Evolutionary conservation across 2,329 filamentous ascomycete genomes (phyloP), one percentile per base, ranked within the genome.

Genomic region (Calonectria naviculata): DNA sequence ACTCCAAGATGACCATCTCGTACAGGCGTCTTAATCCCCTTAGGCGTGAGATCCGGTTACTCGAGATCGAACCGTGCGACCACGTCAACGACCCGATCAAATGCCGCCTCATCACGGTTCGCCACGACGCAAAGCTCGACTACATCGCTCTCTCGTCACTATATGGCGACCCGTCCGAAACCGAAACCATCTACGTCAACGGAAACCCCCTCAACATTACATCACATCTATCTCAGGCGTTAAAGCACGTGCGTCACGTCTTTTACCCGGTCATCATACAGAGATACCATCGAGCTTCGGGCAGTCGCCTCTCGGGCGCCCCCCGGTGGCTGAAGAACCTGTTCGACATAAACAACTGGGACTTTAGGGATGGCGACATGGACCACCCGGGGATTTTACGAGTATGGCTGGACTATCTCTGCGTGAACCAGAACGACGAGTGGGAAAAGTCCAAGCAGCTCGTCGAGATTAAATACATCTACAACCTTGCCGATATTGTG

Each of bases 401-500:
- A 19, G 76, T 81, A 19, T 81, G 80, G 80, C 75, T 81, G 38
- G 80, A 81, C 65, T 72, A 77, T 34, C 74, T 81, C 28, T 81
- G 80, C 65, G 71, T 81, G 62, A 78, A 81, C 67, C 63, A 73
- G 12, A 68, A 71, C 17, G 75, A 81, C 42, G 71, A 74, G 42
- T 72, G 70, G 42, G 80, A 81, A 68, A 78, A 79, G 68, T 61
- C 74, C 10, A 76, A 78, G 44, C 76, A 78, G 54, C 74, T 76
- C 41, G 52, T 74, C 26, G 78, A 78, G 63, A 80, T 81, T 74
- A 74, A 76, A 52, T 73, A 74, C 46, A 75, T 80, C 46, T 81
- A 81, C 42, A 78, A 78, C 38, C 68, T 74, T 36, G 79, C 79
- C 15, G 75, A 79, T 64, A 76, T 81, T 63, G 81, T 82, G 24